Base-by-base conservation (phyloP, 768 basidiomycete genomes). In the Pulveroboletus sp. region DNA sequence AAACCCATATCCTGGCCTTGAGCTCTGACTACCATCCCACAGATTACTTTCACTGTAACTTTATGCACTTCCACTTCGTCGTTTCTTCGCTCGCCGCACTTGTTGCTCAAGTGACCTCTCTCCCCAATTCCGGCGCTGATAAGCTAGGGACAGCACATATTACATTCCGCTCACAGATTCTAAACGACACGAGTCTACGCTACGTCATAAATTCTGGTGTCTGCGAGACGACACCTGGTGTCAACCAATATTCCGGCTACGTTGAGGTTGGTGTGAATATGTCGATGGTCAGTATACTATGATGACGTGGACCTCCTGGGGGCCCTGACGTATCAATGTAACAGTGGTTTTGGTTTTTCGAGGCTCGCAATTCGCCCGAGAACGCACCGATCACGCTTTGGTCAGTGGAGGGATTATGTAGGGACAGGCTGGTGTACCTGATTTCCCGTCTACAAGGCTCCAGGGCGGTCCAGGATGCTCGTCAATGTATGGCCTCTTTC, bases 191-290 rank as follows among this genome's bases (percentile, higher is more conserved):
- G 10, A 58, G 50, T 14, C 55, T 84, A 5, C 74, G 78, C 9
- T 82, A 75, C 61, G 72, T 83, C n/a, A 65, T 70, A 5, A 72
- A 84, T 55, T 84, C 83, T 2, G 82, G 81, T 0, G 70, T 84
- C 5, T 84, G 83, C 54, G 83, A 86, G 60, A 84, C 82, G 11
- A 83, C 83, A 0, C 76, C 80, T 0, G 76, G 75, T 0, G 81
- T 85, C 1, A 62, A 66, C n/a, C 82, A 83, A 55, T 69, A 80
- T 34, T 84, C 81, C 0, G 84, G 84, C 1, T 87, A 85, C 57
- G 67, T 82, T 9, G 76, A 83, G 33, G 65, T 85, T 23, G 79
- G 75, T 10, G 67, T 56, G 12, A 77, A 80, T 43, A 81, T 79
- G 75, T 80, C 79, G 0, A 78, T 81, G 77, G 81, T 81, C 38